Conservation (phyloP, 805 yeast species). For the Myxozyma udenii region DNA sequence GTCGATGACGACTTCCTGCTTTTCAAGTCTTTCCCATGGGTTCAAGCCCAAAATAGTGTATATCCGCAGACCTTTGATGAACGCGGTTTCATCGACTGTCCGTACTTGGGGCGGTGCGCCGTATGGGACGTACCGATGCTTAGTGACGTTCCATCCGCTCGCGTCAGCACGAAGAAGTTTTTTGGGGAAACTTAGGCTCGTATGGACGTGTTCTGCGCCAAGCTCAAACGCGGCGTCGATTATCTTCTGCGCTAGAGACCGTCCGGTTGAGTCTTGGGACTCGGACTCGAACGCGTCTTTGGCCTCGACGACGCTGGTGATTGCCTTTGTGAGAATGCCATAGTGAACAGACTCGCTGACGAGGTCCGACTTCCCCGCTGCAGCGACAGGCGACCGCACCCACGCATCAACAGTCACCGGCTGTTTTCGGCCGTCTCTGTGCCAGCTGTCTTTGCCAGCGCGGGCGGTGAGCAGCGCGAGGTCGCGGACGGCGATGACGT, state of each 20-base stretch:
- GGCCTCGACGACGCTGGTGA: constrained; percentile 52
- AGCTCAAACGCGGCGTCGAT: constrained; percentile 46
- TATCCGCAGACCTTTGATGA: constrained; percentile 53
- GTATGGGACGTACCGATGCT: constrained; percentile 35
- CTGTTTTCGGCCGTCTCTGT: constrained; percentile 46
- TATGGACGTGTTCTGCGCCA: constrained; percentile 48
- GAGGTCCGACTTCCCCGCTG: constrained; percentile 80
- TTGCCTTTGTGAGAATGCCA: constrained; percentile 71
- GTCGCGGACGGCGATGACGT: constrained; percentile 12
- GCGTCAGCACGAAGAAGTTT: constrained; percentile 58
- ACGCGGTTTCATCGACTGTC: constrained; percentile 35
- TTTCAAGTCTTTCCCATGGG: constrained; percentile 78
- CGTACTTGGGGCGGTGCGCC: constrained; percentile 15
- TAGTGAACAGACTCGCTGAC: constrained; percentile 80
- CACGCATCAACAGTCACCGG: constrained; percentile 60
- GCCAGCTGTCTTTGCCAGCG: constrained; percentile 27
- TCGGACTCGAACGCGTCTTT: constrained; percentile 39
- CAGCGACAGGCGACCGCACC: constrained; percentile 62
- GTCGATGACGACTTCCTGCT: constrained; percentile 69
- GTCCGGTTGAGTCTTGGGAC: constrained; percentile 28
- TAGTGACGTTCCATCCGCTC: constrained; percentile 44
- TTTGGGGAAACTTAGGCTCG: constrained; percentile 48
- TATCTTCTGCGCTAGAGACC: constrained; percentile 48
- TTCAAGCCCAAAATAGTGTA: constrained; percentile 89
- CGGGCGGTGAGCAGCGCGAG: constrained; percentile 55